Evolutionary conservation across 306 rosid species (phyloP), one percentile per base, ranked within the genome.

Genomic region (Lupinus albus): DNA sequence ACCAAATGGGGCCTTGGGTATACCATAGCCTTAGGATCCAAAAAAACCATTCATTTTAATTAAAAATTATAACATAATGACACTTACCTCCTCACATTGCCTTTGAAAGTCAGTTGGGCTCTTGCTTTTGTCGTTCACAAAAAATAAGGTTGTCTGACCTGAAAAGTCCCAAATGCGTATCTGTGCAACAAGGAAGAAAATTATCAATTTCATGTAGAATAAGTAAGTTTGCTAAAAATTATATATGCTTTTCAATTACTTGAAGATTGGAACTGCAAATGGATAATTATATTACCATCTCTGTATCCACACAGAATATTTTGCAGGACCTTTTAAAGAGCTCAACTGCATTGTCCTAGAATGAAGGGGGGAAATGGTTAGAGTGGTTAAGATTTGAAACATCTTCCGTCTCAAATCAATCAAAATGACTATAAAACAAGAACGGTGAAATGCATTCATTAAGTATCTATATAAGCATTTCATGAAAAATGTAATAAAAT

Each of bases 151-250:
- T 35, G 89, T 90, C 78, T 82, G 94, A 66, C 90, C 97, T 5
- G 96, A 93, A 63, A 88, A 93, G 84, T 93, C 99, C 97, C 96
- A 93, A 64, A 93, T 83, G 74, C 83, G 88, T 73, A 93, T 69
- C 99, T 90, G 97, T 72, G 69, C 70, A 83, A 69, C 47, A 73
- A 71, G 59, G 74, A 30, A 74, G 62, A 74, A 79, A n/a, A 44
- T 59, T 18, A 56, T 68, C 70, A 71, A 82, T 41, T 54, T 71
- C 54, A 53, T 59, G 59, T 53, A 71, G 60, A 67, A 81, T 80
- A 11, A 64, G 48, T 18, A 50, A 60, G 10, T 42, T 44, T 11
- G 47, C 47, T 11, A 42, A 42, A 49, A 49, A 5, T 2, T 5
- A 8, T 9, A 8, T 39, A 39, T 39, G 11, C 10, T 39, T 25